phyloP scores from a whole-genome alignment of 768 basidiomycete genomes.

The Kwoniella europaea region DNA sequence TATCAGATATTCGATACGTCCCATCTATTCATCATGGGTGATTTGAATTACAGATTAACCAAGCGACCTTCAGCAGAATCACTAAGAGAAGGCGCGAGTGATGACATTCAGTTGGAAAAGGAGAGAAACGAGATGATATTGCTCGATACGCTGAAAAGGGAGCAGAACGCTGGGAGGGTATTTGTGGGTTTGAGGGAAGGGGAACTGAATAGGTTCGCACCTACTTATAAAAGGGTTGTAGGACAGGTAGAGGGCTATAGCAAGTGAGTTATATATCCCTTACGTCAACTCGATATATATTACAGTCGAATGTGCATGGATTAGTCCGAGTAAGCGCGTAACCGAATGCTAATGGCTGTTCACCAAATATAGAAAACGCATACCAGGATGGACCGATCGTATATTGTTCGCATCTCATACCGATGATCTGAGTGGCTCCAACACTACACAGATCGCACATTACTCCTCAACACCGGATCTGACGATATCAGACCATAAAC shows the following conservation, averaged over 20 bases:
- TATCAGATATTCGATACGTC: slow-evolving; percentile 74
- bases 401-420: slow-evolving; percentile 77
- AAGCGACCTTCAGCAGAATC: slow-evolving; percentile 36
- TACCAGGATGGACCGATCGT: slow-evolving; percentile 91
- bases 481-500: slow-evolving; percentile 94
- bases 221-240: slow-evolving; percentile 84
- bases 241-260: slow-evolving; percentile 82
- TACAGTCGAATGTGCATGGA: not conserved
- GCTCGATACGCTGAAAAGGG: slow-evolving; percentile 57
- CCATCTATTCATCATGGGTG: slow-evolving; percentile 90
- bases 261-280: slow-evolving; percentile 61
- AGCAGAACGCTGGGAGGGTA: slow-evolving; percentile 68
- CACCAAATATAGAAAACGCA: slow-evolving; percentile 63
- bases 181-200: slow-evolving; percentile 80
- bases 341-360: slow-evolving; percentile 43
- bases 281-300: slow-evolving; percentile 46
- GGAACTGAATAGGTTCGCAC: slow-evolving; percentile 86
- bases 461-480: slow-evolving; percentile 60
- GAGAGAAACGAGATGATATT: slow-evolving; percentile 46
- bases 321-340: not conserved
- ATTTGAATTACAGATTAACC: slow-evolving; percentile 83
- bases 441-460: slow-evolving; percentile 62
- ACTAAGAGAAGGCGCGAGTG: slow-evolving; percentile 23
- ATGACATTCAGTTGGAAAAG: slow-evolving; percentile 42
- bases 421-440: slow-evolving; percentile 59